These are phyloP conservation scores for Starmera caribaea DNA, from an alignment of 805 yeast species.

Conservation along the genomic window DNA sequence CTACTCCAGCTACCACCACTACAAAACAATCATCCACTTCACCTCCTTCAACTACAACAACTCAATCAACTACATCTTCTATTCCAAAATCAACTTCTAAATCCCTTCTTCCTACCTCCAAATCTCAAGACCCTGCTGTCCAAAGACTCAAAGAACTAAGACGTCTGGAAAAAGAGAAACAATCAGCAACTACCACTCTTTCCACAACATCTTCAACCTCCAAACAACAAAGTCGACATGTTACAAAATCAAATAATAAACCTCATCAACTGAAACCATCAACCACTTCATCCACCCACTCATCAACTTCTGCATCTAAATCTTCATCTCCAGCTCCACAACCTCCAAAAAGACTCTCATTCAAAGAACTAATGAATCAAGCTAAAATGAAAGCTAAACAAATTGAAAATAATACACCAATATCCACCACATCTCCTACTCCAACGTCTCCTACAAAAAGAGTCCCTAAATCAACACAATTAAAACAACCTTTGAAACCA, in stretches of 20 bases:
- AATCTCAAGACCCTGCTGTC: constrained; percentile 59
- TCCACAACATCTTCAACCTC: constrained; percentile 1
- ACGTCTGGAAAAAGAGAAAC: constrained; percentile 40
- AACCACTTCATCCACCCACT: not conserved
- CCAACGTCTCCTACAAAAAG: not conserved
- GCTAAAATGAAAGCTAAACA: constrained; percentile 33
- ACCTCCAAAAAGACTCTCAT: constrained; percentile 36
- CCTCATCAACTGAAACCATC: too few species aligned
- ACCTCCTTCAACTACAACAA: not conserved
- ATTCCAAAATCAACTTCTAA: too few species aligned
- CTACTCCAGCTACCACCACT: not conserved
- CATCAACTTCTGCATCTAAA: not conserved
- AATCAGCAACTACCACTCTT: constrained; percentile 11
- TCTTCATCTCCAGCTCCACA: not conserved
- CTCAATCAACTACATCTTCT: too few species aligned
- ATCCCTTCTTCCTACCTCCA: not conserved
- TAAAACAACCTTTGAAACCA: not conserved
- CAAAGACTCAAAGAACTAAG: constrained; percentile 59
- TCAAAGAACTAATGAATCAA: constrained; percentile 47
- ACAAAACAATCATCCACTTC: not conserved
- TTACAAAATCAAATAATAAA: not conserved
- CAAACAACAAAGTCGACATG: not conserved
- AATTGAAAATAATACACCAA: constrained; percentile 3
- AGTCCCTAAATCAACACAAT: not conserved
- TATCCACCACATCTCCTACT: constrained; percentile 2